These are phyloP conservation scores for Escovopsis weberi DNA, from an alignment of 2,329 filamentous ascomycete species.

Conservation along the genomic window DNA sequence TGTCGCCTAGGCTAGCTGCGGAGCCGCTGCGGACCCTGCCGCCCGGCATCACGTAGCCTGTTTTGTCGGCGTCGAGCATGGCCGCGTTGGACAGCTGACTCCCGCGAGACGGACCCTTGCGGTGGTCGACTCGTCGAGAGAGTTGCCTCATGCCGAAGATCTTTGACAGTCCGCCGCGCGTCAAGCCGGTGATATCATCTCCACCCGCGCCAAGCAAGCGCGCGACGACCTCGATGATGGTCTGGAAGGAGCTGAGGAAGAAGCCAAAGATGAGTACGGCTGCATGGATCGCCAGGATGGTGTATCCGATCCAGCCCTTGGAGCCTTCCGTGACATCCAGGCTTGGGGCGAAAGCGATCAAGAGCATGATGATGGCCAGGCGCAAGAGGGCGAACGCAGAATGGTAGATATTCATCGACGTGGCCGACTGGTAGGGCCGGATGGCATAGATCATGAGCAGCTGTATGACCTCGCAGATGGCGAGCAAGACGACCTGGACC, in stretches of 20 bases:
- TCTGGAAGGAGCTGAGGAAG: constrained; percentile 82
- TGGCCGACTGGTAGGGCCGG: constrained; percentile 75
- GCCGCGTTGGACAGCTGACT: constrained; percentile 72
- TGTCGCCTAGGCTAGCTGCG: constrained; percentile 40
- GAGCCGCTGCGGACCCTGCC: constrained; percentile 47
- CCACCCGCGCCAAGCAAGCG: constrained; percentile 71
- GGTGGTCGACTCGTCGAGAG: constrained; percentile 54
- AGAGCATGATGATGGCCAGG: constrained; percentile 60
- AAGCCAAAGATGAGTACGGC: constrained; percentile 81
- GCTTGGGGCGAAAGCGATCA: constrained; percentile 72
- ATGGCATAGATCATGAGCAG: constrained; percentile 80
- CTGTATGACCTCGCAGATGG: constrained; percentile 86
- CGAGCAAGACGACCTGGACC: constrained; percentile 80
- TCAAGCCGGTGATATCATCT: constrained; percentile 53
- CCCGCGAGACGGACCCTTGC: constrained; percentile 51
- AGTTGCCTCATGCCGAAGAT: constrained; percentile 87
- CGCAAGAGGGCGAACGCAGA: constrained; percentile 68
- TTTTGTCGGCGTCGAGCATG: constrained; percentile 61
- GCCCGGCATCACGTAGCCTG: constrained; percentile 37
- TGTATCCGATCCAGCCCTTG: constrained; percentile 92
- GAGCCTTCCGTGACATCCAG: constrained; percentile 63
- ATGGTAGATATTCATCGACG: constrained; percentile 96
- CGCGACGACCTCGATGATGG: constrained; percentile 75
- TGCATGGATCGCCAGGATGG: constrained; percentile 74
- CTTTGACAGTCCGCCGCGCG: constrained; percentile 72